A percentile compares a stretch with the other conserved stretches of the same genome.
Conservation (phyloP, 2,329 filamentous ascomycete genomes). For the Ophiostoma triangulosporum region DNA sequence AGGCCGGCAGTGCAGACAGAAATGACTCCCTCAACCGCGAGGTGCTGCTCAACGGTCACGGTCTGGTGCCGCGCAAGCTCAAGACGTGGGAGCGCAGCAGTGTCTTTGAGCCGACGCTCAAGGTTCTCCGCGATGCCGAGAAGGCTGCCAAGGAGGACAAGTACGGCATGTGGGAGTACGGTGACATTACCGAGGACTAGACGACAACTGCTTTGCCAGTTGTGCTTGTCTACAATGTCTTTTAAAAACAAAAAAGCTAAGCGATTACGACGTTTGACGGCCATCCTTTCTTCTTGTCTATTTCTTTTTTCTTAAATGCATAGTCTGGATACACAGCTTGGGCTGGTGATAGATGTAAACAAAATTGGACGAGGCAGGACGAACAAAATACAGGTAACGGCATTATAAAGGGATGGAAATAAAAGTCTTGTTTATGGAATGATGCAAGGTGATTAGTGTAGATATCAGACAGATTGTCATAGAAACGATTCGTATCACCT, state of each 20-base stretch:
- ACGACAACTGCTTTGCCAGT: neutral
- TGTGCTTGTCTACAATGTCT: no score
- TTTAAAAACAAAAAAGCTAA: no score
- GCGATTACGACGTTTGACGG: no score
- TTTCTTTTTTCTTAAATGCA: neutral
- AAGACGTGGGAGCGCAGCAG: slow-evolving; percentile 74
- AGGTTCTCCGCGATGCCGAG: slow-evolving; percentile 60
- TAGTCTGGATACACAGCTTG: no score
- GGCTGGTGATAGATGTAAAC: neutral
- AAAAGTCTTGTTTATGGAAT: no score
- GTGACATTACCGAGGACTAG: slow-evolving; percentile 83
- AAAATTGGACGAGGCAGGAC: neutral
- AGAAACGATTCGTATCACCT: no score
- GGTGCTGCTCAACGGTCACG: slow-evolving; percentile 67
- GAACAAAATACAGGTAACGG: no score
- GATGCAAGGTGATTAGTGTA: no score
- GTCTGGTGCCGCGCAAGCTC: slow-evolving; percentile 84
- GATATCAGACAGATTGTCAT: no score
- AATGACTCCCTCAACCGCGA: slow-evolving; percentile 84
- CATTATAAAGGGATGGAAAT: no score
- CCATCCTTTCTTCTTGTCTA: neutral
- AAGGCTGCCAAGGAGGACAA: slow-evolving; percentile 65
- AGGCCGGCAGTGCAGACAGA: slow-evolving; percentile 42
- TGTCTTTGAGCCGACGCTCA: slow-evolving; percentile 56
- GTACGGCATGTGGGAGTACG: slow-evolving; percentile 95